Evolutionary conservation across 495 filamentous ascomycete genomes (phyloP), one percentile per base, ranked within the genome.

Genomic region (Trypethelium eluteriae): DNA sequence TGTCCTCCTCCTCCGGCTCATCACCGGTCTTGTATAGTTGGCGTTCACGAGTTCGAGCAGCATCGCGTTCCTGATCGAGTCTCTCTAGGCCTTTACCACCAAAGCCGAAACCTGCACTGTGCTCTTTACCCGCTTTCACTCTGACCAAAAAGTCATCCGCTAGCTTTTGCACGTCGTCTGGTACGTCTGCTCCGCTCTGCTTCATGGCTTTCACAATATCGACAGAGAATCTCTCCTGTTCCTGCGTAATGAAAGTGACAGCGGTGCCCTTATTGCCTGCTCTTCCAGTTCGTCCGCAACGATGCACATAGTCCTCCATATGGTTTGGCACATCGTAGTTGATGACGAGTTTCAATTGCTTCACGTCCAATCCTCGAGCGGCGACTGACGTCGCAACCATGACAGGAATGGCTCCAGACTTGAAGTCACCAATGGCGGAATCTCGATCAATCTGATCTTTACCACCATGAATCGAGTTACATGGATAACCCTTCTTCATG

Each of bases 321-420:
- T 99, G 95, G 74, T 96, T 96, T 2, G 95, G 95, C 3, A 89
- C 89, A 75, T 99, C 95, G 73, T 92, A 99, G 71, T 99, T 99
- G 73, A 99, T 86, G 32, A 99, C 95, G 18, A 98, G 80, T 76
- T 96, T 96, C 36, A 99, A 80, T 76, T 98, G 92, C 76, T 97
- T 96, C 47, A 99, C 93, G 74, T 99, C 95, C 36, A 99, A 78
- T 16, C 95, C 95, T 71, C 95, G 88, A 49, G 95, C 95, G 3
- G 95, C 95, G 67, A 99, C 92, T 3, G 93, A 97, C 0, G 95
- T 99, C 32, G 95, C 95, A 73, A 96, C 87, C 74, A 99, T 77
- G 64, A 99, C 86, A 0, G 93, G 93, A 63, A 94, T 85, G 56
- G 92, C 85, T 39, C 94, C 94, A 64, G 86, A 87, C 74, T 96